A percentile compares a stretch with the other conserved stretches of the same genome.
Evolutionary conservation across 768 basidiomycete genomes (phyloP).

Genomic region (Tulasnella sp.): DNA sequence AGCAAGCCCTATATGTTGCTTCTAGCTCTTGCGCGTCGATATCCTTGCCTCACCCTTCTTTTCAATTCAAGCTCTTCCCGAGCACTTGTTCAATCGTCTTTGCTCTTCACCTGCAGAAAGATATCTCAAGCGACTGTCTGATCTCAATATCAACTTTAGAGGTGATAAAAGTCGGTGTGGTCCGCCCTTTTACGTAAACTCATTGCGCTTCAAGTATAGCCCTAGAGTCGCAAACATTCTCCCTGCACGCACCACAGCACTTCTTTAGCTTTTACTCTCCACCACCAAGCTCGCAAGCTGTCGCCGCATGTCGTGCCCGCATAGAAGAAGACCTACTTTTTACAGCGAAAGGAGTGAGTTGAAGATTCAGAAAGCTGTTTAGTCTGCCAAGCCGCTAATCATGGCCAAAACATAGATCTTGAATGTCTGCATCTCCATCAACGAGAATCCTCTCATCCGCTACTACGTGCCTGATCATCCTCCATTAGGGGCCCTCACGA

Average conservation of each 20-base stretch:
- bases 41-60: neutral
- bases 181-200: too few species aligned
- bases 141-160: constrained; percentile 89
- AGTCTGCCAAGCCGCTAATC: too few species aligned
- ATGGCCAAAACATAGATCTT: constrained; percentile 47
- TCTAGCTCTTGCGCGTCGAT: neutral
- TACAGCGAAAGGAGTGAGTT: constrained; percentile 46
- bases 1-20: constrained; percentile 20
- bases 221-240: constrained; percentile 77
- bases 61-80: constrained; percentile 51
- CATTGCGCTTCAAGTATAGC: constrained; percentile 34
- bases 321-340: constrained; percentile 82
- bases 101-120: constrained; percentile 67
- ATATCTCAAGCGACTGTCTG: constrained; percentile 63
- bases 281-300: constrained; percentile 50
- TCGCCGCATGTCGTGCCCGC: constrained; percentile 53
- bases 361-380: neutral
- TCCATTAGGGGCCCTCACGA: constrained; percentile 76
- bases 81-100: constrained; percentile 63
- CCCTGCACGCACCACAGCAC: constrained; percentile 57
- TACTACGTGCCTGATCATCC: constrained; percentile 82
- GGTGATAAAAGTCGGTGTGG: too few species aligned
- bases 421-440: constrained; percentile 79
- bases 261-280: constrained; percentile 90
- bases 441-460: constrained; percentile 86